A percentile compares a stretch with the other conserved stretches of the same genome.
Conservation (phyloP, 257 asterid species). For the Fraxinus americana region DNA sequence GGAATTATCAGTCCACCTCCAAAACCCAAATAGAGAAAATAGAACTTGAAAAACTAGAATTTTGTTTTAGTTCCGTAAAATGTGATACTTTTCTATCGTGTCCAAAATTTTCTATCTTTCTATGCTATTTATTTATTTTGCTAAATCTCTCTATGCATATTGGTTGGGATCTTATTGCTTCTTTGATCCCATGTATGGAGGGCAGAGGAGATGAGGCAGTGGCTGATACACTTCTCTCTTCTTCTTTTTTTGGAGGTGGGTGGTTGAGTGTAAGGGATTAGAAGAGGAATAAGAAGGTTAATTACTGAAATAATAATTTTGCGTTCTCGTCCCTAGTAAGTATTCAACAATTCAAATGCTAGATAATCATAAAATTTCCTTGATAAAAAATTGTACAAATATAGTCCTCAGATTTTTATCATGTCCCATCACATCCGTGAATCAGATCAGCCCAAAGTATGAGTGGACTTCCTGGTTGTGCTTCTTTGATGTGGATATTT, state of each 20-base stretch:
- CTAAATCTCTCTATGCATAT: background rate
- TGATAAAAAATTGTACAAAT: background rate
- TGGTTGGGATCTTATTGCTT: background rate
- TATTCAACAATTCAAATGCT: background rate
- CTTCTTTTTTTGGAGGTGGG: background rate
- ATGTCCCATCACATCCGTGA: background rate
- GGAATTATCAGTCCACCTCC: background rate
- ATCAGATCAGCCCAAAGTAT: background rate
- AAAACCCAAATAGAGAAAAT: background rate
- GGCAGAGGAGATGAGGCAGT: background rate
- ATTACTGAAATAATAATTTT: background rate
- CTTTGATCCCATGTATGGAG: background rate
- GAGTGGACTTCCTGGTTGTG: slow-evolving; percentile 1
- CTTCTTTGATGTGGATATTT: slow-evolving; percentile 14
- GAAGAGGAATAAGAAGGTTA: slow-evolving; percentile 5
- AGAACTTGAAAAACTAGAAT: background rate
- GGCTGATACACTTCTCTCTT: background rate
- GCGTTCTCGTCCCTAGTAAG: background rate
- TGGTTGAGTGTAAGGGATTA: background rate
- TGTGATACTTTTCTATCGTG: background rate
- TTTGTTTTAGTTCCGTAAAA: background rate
- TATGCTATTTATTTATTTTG: background rate
- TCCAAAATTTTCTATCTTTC: background rate
- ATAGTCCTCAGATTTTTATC: background rate
- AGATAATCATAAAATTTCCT: background rate